A percentile compares a stretch with the other conserved stretches of the same genome.
phyloP scores from a whole-genome alignment of 1,139 yeast species.

The Blastobotrys proliferans region DNA sequence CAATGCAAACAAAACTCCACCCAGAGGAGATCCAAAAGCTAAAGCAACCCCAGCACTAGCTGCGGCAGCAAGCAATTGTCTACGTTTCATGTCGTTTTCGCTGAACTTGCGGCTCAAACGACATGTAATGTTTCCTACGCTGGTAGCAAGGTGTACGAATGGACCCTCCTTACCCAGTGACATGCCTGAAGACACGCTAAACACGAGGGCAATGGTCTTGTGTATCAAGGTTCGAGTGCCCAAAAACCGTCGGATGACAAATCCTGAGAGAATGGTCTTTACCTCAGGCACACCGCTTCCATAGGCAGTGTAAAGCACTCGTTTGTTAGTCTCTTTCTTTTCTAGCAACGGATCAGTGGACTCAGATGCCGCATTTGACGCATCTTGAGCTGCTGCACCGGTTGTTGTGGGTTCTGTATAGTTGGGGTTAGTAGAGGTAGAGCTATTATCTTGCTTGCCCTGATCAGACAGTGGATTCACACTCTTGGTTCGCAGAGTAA shows the following conservation, averaged over 20 bases:
- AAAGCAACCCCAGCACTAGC: conserved; percentile 68
- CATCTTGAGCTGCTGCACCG: neutral
- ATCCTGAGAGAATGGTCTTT: conserved; percentile 34
- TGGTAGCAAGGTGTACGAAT: conserved; percentile 64
- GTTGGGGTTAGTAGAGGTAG: too few relatives aligned
- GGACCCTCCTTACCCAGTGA: conserved; percentile 72
- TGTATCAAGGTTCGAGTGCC: conserved; percentile 53
- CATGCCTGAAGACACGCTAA: conserved; percentile 65
- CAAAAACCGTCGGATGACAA: conserved; percentile 43
- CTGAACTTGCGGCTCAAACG: conserved; percentile 49
- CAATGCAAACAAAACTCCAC: conserved; percentile 61
- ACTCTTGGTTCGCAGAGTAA: conserved; percentile 50
- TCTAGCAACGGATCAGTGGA: conserved; percentile 5
- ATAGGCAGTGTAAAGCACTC: conserved; percentile 50
- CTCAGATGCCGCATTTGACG: conserved; percentile 6
- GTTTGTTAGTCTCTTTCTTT: conserved; percentile 6
- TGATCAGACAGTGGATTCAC: conserved; percentile 30
- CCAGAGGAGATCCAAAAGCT: conserved; percentile 67
- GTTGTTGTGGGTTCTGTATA: neutral
- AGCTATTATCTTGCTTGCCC: neutral
- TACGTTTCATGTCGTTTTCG: conserved; percentile 49
- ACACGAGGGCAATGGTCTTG: conserved; percentile 49
- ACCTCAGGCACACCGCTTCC: conserved; percentile 70
- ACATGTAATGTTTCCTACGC: conserved; percentile 58
- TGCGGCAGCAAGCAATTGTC: conserved; percentile 60